These are phyloP conservation scores for Gossypium davidsonii DNA, from an alignment of 441 rosid genomes.

Conservation along the genomic window DNA sequence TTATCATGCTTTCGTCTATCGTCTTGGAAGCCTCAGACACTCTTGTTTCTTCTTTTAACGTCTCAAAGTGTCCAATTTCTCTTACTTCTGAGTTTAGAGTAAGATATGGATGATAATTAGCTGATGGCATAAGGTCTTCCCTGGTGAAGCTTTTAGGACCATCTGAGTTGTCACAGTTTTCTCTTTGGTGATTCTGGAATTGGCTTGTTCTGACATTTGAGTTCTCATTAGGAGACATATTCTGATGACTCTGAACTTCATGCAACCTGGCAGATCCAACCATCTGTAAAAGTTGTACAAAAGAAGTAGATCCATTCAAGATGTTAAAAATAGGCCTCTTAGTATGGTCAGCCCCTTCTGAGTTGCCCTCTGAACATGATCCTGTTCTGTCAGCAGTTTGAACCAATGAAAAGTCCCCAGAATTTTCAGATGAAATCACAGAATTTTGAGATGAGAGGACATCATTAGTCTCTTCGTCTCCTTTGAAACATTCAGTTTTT, in stretches of 20 bases:
- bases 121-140: slow-evolving; percentile 21
- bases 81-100: slow-evolving; percentile 19
- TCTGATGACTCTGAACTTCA: slow-evolving; percentile 26
- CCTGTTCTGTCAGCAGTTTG: slow-evolving; percentile 46
- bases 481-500: slow-evolving; percentile 16
- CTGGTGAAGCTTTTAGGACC: slow-evolving; percentile 27
- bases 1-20: slow-evolving; percentile 17
- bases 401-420: slow-evolving; percentile 31
- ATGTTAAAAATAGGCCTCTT: slow-evolving; percentile 18
- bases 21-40: slow-evolving; percentile 19
- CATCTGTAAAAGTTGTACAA: slow-evolving; percentile 48
- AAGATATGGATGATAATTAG: slow-evolving; percentile 26
- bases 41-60: slow-evolving; percentile 27
- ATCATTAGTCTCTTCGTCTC: slow-evolving; percentile 24
- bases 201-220: slow-evolving; percentile 19
- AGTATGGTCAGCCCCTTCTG: slow-evolving; percentile 33
- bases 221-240: slow-evolving; percentile 23
- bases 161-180: slow-evolving; percentile 18
- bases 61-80: slow-evolving; percentile 26
- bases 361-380: slow-evolving; percentile 43
- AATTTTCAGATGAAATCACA: slow-evolving; percentile 46
- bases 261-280: slow-evolving; percentile 32
- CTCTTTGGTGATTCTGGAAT: slow-evolving; percentile 17
- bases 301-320: slow-evolving; percentile 31
- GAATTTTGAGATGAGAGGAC: slow-evolving; percentile 50